Evolutionary conservation across 345 rosid genomes (phyloP), one percentile per base, ranked within the genome.

Genomic region (Eucalyptus grandis): DNA sequence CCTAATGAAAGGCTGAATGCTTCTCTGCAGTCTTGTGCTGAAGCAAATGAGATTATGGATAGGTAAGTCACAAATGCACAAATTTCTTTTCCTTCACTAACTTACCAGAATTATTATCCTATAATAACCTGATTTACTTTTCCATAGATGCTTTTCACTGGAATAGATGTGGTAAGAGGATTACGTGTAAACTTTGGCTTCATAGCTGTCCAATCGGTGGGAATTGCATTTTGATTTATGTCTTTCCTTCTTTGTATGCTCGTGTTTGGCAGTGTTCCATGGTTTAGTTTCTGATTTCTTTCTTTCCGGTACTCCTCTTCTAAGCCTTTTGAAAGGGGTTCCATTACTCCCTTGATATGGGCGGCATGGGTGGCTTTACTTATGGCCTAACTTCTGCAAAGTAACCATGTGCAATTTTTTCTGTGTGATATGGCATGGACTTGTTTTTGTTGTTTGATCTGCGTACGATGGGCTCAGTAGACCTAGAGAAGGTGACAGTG

Each of bases 41-140:
- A 98, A 94, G 97, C 98, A 91, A 97, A 95, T 95, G 98, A 95
- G 92, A 93, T 96, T 88, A 91, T 96, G 90, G 94, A 92, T 91
- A 96, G 98, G 99, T 96, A 91, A 90, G 89, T 72, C 40, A 65
- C 47, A 53, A 49, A 19, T 58, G 49, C 37, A 31, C 30, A 56
- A n/a, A 47, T 58, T 72, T 58, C 37, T 47, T 34, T 14, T 37
- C 44, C 54, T 31, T n/a, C 80, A 67, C 80, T 67, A 67, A 67
- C 40, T 31, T 67, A 31, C 40, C 40, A 67, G 40, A n/a, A 67
- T 31, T 67, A 8, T 67, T 15, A n/a, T 31, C 40, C 40, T 9
- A 8, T 31, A 2, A 37, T 31, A n/a, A 19, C 87, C 54, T 80
- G 62, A 49, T 37, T 86, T 22, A 86, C 58, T 11, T n/a, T n/a